Base-by-base conservation (phyloP, 352 stramenopile species). In the Globisporangium okanoganense region DNA sequence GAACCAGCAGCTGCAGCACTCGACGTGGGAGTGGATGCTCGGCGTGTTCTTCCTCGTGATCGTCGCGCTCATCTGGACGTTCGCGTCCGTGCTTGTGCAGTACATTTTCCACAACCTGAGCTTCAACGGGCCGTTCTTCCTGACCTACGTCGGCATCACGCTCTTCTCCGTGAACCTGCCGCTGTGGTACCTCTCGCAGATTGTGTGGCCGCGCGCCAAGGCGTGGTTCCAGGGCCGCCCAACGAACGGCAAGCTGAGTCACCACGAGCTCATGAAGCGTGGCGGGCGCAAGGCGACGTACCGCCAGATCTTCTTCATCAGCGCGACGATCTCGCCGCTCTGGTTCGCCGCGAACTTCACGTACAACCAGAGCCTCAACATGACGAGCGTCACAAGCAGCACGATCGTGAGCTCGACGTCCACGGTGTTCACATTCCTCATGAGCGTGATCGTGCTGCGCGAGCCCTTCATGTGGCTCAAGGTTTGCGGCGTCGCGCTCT, bases 331-430 rank as follows among this genome's bases (percentile, higher is more conserved):
- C 61, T 84, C 87, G 22, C 94, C 94, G 36, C 65, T 98, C 36
- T 99, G 96, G 95, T 98, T 99, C 76, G 55, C 96, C 45, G 93
- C 93, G 25, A 98, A 98, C 69, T 98, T 90, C 54, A 85, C 88
- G 40, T 98, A 99, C 79, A 98, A 98, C 73, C 70, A 90, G 44
- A 96, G 79, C 44, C 75, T 99, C n/a, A 81, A 89, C 69, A 85
- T 88, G 65, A 98, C 94, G 8, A 89, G 87, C 53, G 96, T 99
- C 54, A 97, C 94, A 40, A 98, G 87, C 66, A 97, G 79, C 58
- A 99, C 96, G 20, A 97, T 99, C 29, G 85, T 99, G 56, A 95
- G 84, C 52, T 91, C 87, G 20, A 98, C 93, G 13, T 97, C 92
- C 18, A 94, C 85, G 12, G 78, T 98, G 20, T 99, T 98, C 71